Evolutionary conservation across 176 grass and related monocot genomes (phyloP).

Genomic region (barley (Hordeum vulgare)): MorexV3_pseudomolecules_assembly NC_058519.1:9559209-9559708

Average conservation of each 20-base stretch:
- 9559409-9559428: neutral
- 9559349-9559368: neutral
- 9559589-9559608: neutral
- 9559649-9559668: neutral
- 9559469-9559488: neutral
- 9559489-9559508: too few species aligned
- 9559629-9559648: neutral
- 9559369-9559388: neutral
- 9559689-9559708: neutral
- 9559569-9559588: neutral
- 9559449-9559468: neutral
- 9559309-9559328: neutral
- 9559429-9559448: neutral
- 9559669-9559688: neutral
- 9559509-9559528: neutral
- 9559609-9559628: neutral
- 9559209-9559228: slow-evolving; percentile 75
- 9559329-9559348: neutral
- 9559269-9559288: slow-evolving; percentile 92
- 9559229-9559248: slow-evolving; percentile 96
- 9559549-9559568: neutral
- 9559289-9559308: slow-evolving; percentile 25
- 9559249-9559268: slow-evolving; percentile 82
- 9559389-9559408: neutral
- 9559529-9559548: neutral